Evolutionary conservation across 2,329 filamentous ascomycete species (phyloP).

Genomic region (Scedosporium boydii): DNA sequence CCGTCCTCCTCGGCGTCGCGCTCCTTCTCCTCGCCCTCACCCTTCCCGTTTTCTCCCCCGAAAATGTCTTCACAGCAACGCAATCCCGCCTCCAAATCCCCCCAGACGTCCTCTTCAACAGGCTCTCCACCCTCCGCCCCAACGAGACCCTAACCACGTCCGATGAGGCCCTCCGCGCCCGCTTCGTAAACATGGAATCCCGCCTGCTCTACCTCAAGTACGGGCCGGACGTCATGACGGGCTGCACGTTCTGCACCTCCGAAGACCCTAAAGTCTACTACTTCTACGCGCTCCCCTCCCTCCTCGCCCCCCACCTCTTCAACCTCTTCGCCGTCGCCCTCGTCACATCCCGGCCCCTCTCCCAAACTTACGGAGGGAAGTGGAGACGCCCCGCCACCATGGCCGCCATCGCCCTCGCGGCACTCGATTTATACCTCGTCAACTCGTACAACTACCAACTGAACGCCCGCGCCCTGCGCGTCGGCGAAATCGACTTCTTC

Average conservation of each 20-base stretch:
- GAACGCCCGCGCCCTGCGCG: conserved; percentile 53
- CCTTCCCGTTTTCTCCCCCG: conserved; percentile 57
- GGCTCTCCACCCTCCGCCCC: conserved; percentile 52
- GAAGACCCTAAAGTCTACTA: conserved; percentile 64
- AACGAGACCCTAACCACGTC: conserved; percentile 34
- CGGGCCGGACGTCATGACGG: conserved; percentile 62
- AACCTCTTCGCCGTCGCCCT: conserved; percentile 66
- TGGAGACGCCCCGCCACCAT: conserved; percentile 68
- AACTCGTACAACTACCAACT: conserved; percentile 53
- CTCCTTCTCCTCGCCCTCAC: conserved; percentile 44
- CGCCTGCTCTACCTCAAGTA: conserved; percentile 75
- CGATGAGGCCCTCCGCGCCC: conserved; percentile 58
- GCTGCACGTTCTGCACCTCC: conserved; percentile 75
- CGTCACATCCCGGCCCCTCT: conserved; percentile 59
- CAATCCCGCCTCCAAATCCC: conserved; percentile 76
- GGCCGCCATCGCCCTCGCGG: conserved; percentile 45
- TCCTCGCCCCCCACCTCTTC: conserved; percentile 68
- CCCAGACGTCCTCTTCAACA: conserved; percentile 74
- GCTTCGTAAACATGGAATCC: conserved; percentile 62
- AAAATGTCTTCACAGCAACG: conserved; percentile 74
- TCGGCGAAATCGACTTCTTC: conserved; percentile 58
- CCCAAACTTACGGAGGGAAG: conserved; percentile 50
- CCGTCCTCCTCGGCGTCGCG: conserved; percentile 44
- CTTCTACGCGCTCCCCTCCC: conserved; percentile 66
- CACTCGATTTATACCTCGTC: conserved; percentile 57